These are phyloP conservation scores for Epichloe scottii DNA, from an alignment of 2,329 filamentous ascomycete genomes.

Conservation along the genomic window DNA sequence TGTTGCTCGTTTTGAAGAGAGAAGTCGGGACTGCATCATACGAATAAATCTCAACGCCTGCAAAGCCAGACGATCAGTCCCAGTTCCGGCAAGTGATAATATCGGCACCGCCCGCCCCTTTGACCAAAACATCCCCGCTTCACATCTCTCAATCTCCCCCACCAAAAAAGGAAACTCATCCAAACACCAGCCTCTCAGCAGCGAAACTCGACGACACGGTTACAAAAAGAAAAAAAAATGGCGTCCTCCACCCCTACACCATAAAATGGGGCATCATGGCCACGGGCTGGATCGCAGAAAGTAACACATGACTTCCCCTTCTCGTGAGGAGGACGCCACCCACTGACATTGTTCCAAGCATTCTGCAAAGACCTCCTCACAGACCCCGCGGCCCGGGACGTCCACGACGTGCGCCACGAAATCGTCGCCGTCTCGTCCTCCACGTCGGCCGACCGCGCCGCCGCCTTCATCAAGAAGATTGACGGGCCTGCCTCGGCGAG, in stretches of 20 bases:
- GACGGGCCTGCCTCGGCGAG: constrained; percentile 55
- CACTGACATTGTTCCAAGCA: constrained; percentile 21
- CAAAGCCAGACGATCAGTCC: no score
- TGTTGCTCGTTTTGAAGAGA: neutral
- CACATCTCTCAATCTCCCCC: neutral
- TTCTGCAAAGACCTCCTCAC: constrained; percentile 70
- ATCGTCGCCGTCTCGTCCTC: constrained; percentile 74
- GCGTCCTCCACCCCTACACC: constrained; percentile 29
- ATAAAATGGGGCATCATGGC: constrained; percentile 49
- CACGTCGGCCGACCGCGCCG: constrained; percentile 54
- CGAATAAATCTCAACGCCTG: constrained; percentile 33
- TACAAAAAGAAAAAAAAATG: constrained; percentile 19
- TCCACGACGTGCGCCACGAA: constrained; percentile 61
- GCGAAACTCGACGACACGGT: neutral
- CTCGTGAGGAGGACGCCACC: neutral
- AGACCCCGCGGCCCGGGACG: constrained; percentile 56
- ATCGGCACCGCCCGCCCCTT: neutral
- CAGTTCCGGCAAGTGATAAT: neutral
- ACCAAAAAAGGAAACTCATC: no score
- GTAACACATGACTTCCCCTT: constrained; percentile 10
- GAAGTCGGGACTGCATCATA: constrained; percentile 17
- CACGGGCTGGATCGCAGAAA: constrained; percentile 45
- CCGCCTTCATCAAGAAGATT: constrained; percentile 59
- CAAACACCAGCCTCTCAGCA: no score
- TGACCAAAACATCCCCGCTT: neutral